A percentile compares a stretch with the other conserved stretches of the same genome.
Conservation (phyloP, 805 yeast genomes). For the Starmerella davenportii region DNA sequence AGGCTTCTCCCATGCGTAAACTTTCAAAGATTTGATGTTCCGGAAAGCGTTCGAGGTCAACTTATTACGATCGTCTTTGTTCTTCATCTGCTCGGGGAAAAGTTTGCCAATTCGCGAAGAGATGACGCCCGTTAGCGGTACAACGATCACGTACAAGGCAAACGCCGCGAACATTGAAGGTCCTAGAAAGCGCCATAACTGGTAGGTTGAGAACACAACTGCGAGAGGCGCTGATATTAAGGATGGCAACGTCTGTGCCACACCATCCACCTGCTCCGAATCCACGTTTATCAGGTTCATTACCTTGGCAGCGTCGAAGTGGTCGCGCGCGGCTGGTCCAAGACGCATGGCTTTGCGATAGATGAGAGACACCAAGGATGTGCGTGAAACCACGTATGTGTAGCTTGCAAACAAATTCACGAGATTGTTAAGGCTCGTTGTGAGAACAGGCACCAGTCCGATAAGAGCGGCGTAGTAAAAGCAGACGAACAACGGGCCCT, state of each 20-base stretch:
- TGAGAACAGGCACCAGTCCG: conserved; percentile 14
- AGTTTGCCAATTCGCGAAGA: conserved; percentile 40
- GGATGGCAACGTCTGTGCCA: conserved; percentile 53
- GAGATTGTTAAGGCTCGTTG: conserved; percentile 10
- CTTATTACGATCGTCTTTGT: conserved; percentile 81
- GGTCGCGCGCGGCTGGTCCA: conserved; percentile 45
- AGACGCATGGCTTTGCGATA: conserved; percentile 53
- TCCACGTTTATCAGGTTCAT: conserved; percentile 90
- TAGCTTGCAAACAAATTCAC: conserved; percentile 6
- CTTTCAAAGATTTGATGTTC: conserved; percentile 75
- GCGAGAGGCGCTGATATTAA: conserved; percentile 88
- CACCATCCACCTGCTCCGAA: conserved; percentile 66
- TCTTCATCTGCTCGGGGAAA: conserved; percentile 65
- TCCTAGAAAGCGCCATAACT: conserved; percentile 58
- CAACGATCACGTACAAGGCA: conserved; percentile 48
- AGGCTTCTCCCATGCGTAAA: conserved; percentile 92
- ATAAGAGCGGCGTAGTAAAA: conserved; percentile 13
- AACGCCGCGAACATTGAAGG: conserved; percentile 86
- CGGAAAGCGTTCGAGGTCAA: conserved; percentile 70
- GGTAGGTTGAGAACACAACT: conserved; percentile 50
- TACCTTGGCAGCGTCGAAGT: conserved; percentile 71
- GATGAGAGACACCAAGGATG: conserved; percentile 39
- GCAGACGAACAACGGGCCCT: conserved; percentile 10
- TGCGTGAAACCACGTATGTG: conserved; percentile 12
- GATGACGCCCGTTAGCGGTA: conserved; percentile 55